Percentiles rank a stretch among this genome's conserved stretches.
Evolutionary conservation across 1,284 basidiomycete genomes (phyloP).

Genomic region (Pseudozyma sp.): DNA sequence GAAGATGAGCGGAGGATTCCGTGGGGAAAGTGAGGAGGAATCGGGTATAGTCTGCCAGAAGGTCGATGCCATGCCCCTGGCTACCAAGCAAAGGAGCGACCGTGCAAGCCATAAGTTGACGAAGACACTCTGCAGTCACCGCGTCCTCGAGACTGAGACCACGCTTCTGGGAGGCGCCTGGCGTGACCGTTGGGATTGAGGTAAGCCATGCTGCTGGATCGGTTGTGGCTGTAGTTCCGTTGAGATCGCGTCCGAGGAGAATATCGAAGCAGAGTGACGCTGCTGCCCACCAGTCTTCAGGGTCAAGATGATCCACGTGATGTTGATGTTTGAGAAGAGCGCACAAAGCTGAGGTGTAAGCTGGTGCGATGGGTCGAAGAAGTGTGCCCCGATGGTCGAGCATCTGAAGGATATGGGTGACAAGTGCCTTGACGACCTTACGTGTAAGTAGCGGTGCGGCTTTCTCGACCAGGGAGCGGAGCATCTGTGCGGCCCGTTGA

Average conservation of each 20-base stretch:
- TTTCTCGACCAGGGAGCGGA: conserved; percentile 79
- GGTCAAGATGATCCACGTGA: conserved; percentile 82
- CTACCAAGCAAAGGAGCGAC: conserved; percentile 44
- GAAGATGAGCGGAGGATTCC: conserved; percentile 57
- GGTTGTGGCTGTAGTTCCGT: background rate
- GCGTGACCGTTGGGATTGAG: background rate
- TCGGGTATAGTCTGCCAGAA: conserved; percentile 48
- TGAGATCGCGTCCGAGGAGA: conserved; percentile 42
- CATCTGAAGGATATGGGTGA: conserved; percentile 78
- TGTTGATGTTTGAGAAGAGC: conserved; percentile 76
- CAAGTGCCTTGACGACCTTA: conserved; percentile 74
- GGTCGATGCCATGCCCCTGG: conserved; percentile 23
- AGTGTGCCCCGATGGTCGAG: conserved; percentile 75
- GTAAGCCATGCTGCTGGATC: conserved; percentile 21
- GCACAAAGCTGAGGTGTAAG: conserved; percentile 84
- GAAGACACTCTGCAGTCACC: conserved; percentile 45
- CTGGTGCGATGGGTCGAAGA: conserved; percentile 77
- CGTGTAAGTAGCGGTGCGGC: conserved; percentile 74
- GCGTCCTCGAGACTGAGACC: conserved; percentile 52
- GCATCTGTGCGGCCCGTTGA: conserved; percentile 75
- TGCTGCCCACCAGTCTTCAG: conserved; percentile 77
- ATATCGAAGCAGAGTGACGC: conserved; percentile 77
- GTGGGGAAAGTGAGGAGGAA: conserved; percentile 38
- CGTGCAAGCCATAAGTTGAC: conserved; percentile 35
- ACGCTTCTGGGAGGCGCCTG: background rate